Conservation (phyloP, 192 early-diverging fungal genomes). For the Bifiguratus adelaidae region DNA sequence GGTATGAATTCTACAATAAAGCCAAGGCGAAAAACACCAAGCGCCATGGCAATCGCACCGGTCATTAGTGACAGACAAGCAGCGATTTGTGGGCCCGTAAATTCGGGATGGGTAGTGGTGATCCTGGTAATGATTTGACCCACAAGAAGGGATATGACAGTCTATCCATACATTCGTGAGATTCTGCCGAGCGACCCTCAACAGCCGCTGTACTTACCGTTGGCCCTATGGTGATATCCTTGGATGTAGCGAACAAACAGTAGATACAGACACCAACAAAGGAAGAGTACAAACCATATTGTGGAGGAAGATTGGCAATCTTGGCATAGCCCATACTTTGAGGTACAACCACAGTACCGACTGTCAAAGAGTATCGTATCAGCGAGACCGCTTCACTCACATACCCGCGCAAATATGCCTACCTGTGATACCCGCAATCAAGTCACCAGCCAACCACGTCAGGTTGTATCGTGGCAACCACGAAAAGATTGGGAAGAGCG, state of each 20-base stretch:
- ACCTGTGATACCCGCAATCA: conserved; percentile 72
- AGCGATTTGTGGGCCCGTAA: conserved; percentile 34
- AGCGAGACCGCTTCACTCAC: too few relatives aligned
- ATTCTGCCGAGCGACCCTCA: too few relatives aligned
- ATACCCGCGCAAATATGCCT: too few relatives aligned
- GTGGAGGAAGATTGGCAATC: conserved; percentile 47
- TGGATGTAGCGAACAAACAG: conserved; percentile 64
- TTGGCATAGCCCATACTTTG: conserved; percentile 66
- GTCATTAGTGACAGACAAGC: conserved; percentile 56
- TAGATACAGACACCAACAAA: conserved; percentile 54
- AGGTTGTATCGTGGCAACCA: conserved; percentile 22
- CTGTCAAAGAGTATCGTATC: too few relatives aligned
- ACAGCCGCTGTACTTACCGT: too few relatives aligned
- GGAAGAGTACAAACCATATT: conserved; percentile 71
- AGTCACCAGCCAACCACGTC: conserved; percentile 36
- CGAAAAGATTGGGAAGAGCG: conserved; percentile 15
- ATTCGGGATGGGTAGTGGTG: conserved; percentile 4
- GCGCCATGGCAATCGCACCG: conserved; percentile 54
- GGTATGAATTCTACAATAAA: conserved; percentile 84
- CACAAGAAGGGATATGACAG: conserved; percentile 68
- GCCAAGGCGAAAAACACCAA: conserved; percentile 78
- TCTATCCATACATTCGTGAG: too few relatives aligned
- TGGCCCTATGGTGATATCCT: conserved; percentile 69
- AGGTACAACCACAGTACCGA: conserved; percentile 65
- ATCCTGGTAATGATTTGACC: conserved; percentile 48